phyloP scores from a whole-genome alignment of 2,329 filamentous ascomycete genomes.

The Lojkania enalia region DNA sequence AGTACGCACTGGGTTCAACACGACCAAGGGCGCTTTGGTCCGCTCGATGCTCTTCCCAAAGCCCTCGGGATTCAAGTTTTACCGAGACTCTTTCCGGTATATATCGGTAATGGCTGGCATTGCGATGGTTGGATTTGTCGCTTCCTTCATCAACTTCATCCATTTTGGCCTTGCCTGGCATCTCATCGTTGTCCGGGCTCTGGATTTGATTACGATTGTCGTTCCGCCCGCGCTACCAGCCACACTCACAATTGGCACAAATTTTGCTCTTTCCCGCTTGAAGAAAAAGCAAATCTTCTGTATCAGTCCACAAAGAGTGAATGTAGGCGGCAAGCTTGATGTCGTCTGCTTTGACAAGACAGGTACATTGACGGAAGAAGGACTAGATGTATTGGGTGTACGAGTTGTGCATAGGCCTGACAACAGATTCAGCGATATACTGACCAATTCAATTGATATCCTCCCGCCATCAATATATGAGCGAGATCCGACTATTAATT shows the following conservation, averaged over 20 bases:
- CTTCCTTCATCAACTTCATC: slow-evolving; percentile 91
- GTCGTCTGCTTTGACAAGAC: slow-evolving; percentile 99
- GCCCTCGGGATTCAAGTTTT: slow-evolving; percentile 97
- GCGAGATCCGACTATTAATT: slow-evolving; percentile 63
- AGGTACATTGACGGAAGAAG: slow-evolving; percentile 96
- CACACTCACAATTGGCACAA: slow-evolving; percentile 93
- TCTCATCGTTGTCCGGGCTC: slow-evolving; percentile 84
- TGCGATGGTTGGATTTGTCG: slow-evolving; percentile 82
- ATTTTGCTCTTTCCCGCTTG: slow-evolving; percentile 84
- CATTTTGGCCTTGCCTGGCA: slow-evolving; percentile 83
- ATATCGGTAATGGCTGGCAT: slow-evolving; percentile 94
- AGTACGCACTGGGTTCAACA: slow-evolving; percentile 93
- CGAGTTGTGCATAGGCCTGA: slow-evolving; percentile 70
- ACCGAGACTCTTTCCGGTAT: slow-evolving; percentile 95
- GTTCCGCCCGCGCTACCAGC: slow-evolving; percentile 93
- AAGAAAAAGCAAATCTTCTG: slow-evolving; percentile 94
- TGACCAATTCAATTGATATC: slow-evolving; percentile 66
- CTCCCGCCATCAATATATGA: slow-evolving; percentile 60
- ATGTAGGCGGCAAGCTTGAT: slow-evolving; percentile 93
- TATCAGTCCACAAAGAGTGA: slow-evolving; percentile 95
- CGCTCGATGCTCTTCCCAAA: slow-evolving; percentile 99
- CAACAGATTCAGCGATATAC: slow-evolving; percentile 73
- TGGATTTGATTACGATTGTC: slow-evolving; percentile 96
- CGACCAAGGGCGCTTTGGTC: slow-evolving; percentile 92
- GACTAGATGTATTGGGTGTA: slow-evolving; percentile 88